Evolutionary conservation across 2,329 filamentous ascomycete species (phyloP).

Genomic region (Fusarium subtropicale): DNA sequence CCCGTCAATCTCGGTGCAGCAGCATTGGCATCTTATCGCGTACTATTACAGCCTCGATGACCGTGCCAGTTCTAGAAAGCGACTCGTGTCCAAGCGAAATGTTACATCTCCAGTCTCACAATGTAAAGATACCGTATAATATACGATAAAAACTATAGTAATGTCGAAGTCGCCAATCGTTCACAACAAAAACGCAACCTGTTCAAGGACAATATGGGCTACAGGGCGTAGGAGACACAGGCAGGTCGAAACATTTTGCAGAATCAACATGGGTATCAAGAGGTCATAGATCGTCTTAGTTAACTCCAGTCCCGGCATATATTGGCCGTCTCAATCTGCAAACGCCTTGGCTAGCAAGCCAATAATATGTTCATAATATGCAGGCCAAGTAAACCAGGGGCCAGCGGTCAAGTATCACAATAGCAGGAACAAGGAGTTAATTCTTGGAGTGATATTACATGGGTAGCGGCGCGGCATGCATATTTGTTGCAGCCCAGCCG

Average conservation of each 20-base stretch:
- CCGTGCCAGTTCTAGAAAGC: background rate
- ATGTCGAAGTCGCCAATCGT: background rate
- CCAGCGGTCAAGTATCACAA: slow-evolving; percentile 5
- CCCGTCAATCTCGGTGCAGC: background rate
- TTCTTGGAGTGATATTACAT: background rate
- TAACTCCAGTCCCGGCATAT: background rate
- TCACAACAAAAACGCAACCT: background rate
- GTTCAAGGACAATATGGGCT: background rate
- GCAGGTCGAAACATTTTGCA: background rate
- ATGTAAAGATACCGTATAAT: slow-evolving; percentile 1
- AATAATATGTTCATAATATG: slow-evolving; percentile 2
- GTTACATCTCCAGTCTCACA: slow-evolving; percentile 3
- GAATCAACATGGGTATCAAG: background rate
- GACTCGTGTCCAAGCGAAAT: background rate
- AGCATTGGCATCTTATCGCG: background rate
- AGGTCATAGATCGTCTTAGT: slow-evolving; percentile 1
- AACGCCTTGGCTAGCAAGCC: slow-evolving; percentile 7
- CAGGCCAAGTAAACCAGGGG: slow-evolving; percentile 1
- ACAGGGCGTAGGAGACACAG: background rate
- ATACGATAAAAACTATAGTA: slow-evolving; percentile 1
- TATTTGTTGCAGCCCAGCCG: slow-evolving; percentile 12
- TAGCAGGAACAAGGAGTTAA: slow-evolving; percentile 4
- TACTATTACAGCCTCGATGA: background rate
- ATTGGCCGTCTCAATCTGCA: background rate
- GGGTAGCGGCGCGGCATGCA: slow-evolving; percentile 5